phyloP scores from a whole-genome alignment of 768 basidiomycete genomes.

The Trametes cingulata region DNA sequence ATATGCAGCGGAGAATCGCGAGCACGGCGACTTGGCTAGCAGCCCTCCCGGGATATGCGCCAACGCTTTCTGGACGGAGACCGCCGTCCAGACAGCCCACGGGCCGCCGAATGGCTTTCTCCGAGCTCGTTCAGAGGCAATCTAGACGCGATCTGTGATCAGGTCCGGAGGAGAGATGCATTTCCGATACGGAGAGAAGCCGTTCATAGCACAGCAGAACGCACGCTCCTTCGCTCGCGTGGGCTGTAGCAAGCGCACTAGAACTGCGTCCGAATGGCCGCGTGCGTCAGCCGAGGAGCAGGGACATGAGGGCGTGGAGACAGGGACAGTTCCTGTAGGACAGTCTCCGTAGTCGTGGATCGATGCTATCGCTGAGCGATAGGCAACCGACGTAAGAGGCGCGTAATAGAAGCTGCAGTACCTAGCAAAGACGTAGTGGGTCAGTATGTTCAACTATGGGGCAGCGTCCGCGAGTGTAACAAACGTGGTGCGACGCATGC shows the following conservation, averaged over 20 bases:
- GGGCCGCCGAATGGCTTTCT: too few species aligned
- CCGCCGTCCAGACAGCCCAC: too few species aligned
- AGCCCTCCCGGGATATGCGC: too few species aligned
- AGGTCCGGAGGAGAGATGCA: not conserved
- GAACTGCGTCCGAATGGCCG: not conserved
- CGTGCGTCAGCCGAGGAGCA: not conserved
- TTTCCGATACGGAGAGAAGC: not conserved
- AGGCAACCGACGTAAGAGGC: slow-evolving; percentile 5
- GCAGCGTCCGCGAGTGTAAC: too few species aligned
- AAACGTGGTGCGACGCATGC: too few species aligned
- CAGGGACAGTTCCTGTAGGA: not conserved
- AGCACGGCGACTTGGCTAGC: too few species aligned
- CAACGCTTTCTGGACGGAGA: too few species aligned
- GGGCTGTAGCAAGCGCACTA: not conserved
- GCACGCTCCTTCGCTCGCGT: not conserved
- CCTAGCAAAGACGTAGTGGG: too few species aligned
- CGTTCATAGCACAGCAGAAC: not conserved
- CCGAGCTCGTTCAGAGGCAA: not conserved
- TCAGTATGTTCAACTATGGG: not conserved
- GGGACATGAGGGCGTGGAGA: not conserved
- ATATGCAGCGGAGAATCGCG: not conserved
- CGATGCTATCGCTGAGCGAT: not conserved
- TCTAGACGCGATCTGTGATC: slow-evolving; percentile 5
- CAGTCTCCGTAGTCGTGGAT: slow-evolving; percentile 12
- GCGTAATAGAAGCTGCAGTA: slow-evolving; percentile 9